Base-by-base conservation (phyloP, 805 yeast species). In the Sungouiozyma ichnusensis region DNA sequence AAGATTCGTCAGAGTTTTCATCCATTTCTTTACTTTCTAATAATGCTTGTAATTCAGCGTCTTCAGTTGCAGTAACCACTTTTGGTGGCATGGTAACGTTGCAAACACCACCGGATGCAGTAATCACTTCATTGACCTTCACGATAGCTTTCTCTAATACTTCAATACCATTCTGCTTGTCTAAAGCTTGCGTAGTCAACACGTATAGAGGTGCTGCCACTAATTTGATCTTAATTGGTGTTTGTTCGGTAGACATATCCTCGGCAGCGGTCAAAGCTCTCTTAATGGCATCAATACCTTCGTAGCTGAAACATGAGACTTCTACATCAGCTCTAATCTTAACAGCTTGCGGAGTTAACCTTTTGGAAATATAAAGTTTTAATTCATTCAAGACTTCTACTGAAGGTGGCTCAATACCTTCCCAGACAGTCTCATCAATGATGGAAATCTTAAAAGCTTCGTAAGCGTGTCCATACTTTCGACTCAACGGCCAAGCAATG, bases 271-370 rank as follows among this genome's bases (percentile, higher is more conserved):
- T 71, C 50, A 92, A 75, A 18, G 98, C 95, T 44, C 72, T 73
- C 66, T 88, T 90, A 60, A 92, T 88, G 50, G 98, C 98, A 62
- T 88, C 95, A 52, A 92, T 86, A 64, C 98, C 98, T 65, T 92
- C 97, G 66, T 92, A 92, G 47, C 88, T 74, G 69, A 90, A 92
- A 64, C 98, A 92, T 13, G 97, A 86, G 36, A 92, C 97, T 66
- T 90, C 97, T 38, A 92, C 83, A 64, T 92, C 97, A n/a, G 98
- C 95, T 67, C 98, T 83, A 60, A 94, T 83, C 70, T 90, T 92
- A 54, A 87, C 87, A 33, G 97, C 95, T 69, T 88, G 97, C 48
- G 98, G 98, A 31, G 98, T 92, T 65, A 92, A 76, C 66, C 97
- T 82, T 64, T 94, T 79, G 42, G 90, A 74, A 56, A 92, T 90